phyloP scores from a whole-genome alignment of 441 rosid genomes.

The Geranium incanum region DNA sequence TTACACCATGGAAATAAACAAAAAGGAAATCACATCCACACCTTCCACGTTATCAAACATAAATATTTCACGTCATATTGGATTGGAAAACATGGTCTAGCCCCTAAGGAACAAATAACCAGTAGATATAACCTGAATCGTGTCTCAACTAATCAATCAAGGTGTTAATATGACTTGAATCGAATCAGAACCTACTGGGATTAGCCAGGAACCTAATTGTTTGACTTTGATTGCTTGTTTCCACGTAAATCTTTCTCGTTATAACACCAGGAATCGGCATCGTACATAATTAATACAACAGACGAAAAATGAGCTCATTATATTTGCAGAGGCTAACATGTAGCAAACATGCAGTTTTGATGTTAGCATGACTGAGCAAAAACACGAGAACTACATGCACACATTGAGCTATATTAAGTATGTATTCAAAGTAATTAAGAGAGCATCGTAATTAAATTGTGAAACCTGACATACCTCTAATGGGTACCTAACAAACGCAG shows the following conservation, averaged over 20 bases:
- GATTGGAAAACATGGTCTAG: background rate
- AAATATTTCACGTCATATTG: background rate
- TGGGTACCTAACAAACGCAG: constrained; percentile 66
- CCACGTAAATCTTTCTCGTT: too few relatives aligned
- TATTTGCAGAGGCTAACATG: background rate
- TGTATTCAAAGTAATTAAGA: background rate
- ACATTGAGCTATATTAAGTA: background rate
- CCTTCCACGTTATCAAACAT: background rate
- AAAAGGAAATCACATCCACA: background rate
- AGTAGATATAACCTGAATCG: background rate
- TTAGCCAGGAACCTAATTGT: too few relatives aligned
- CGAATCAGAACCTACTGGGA: too few relatives aligned
- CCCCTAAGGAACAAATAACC: background rate
- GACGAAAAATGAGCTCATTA: background rate
- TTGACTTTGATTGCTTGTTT: too few relatives aligned
- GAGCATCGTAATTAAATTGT: background rate
- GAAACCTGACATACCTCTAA: constrained; percentile 45
- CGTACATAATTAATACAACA: background rate
- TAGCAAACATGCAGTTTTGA: background rate
- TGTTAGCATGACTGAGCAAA: background rate
- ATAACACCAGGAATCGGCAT: background rate
- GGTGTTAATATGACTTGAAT: too few relatives aligned
- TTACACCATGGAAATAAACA: background rate
- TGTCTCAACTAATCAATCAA: background rate
- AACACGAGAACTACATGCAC: background rate